These are phyloP conservation scores for Polyporus tsugae DNA, from an alignment of 1,284 basidiomycete species.

Conservation along the genomic window DNA sequence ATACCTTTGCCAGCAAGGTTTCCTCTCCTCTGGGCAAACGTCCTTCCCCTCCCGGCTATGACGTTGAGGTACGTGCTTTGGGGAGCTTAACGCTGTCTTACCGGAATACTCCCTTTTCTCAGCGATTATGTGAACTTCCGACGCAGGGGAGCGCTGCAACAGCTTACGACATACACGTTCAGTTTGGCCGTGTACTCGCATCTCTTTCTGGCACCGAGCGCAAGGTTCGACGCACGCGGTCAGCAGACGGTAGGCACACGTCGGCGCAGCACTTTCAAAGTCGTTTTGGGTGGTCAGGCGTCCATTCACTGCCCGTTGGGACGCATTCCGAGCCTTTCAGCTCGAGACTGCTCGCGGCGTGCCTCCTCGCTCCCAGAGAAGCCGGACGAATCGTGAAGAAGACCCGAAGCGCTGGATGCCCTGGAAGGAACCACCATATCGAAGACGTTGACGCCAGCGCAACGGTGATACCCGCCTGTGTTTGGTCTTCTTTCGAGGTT, in stretches of 20 bases:
- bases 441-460: neutral
- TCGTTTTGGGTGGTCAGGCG: conserved; percentile 17
- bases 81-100: neutral
- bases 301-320: conserved; percentile 22
- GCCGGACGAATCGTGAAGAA: conserved; percentile 8
- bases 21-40: neutral
- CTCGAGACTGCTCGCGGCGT: conserved; percentile 25
- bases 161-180: neutral
- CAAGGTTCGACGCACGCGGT: conserved; percentile 9
- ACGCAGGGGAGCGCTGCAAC: neutral
- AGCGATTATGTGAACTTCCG: neutral
- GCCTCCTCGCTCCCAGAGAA: conserved; percentile 10
- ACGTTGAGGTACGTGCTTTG: conserved; percentile 8
- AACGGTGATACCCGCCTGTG: neutral
- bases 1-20: conserved; percentile 7
- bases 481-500: neutral
- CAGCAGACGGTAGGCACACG: neutral
- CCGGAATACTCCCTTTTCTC: conserved; percentile 9
- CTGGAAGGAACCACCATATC: neutral
- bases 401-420: conserved; percentile 7
- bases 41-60: conserved; percentile 2
- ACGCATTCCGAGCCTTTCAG: conserved; percentile 2
- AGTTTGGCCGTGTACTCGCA: neutral
- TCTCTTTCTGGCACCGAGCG: neutral
- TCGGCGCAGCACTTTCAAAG: conserved; percentile 7